A percentile compares a stretch with the other conserved stretches of the same genome.
Conservation (phyloP, 2,329 filamentous ascomycete species). For the Pseudocercospora ulei region DNA sequence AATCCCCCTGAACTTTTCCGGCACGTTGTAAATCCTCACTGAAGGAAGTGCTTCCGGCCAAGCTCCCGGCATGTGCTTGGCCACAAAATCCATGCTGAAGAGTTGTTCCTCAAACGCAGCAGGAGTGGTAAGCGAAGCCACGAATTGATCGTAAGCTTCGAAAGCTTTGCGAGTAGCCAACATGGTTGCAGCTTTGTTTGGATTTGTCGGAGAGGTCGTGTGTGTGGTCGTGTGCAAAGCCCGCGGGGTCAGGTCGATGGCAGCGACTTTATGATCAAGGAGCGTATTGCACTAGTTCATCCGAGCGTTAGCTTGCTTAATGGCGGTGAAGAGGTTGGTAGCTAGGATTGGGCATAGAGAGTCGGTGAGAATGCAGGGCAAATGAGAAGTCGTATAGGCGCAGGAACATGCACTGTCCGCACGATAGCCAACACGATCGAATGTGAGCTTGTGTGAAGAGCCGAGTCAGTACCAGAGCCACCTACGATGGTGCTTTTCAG, state of each 20-base stretch:
- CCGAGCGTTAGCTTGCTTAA: not conserved
- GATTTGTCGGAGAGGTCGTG: too few relatives aligned
- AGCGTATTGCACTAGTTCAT: conserved; percentile 1
- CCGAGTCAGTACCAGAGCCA: conserved; percentile 2
- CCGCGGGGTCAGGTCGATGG: not conserved
- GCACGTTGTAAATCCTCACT: too few relatives aligned
- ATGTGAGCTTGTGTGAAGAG: not conserved
- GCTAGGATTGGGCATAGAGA: too few relatives aligned
- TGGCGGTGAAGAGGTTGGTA: conserved; percentile 3
- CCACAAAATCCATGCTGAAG: conserved; percentile 1
- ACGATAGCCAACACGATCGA: not conserved
- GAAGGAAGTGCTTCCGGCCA: too few relatives aligned
- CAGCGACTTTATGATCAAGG: not conserved
- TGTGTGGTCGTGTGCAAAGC: not conserved
- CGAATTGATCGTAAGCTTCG: conserved; percentile 1
- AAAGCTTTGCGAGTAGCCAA: conserved; percentile 1
- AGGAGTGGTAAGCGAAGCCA: not conserved
- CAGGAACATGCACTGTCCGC: not conserved
- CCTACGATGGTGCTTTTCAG: conserved; percentile 1
- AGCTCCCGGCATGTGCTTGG: not conserved
- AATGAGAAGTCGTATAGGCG: not conserved
- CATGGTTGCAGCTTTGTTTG: not conserved
- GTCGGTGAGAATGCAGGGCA: not conserved
- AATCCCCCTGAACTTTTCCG: not conserved
- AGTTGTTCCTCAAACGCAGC: not conserved